These are phyloP conservation scores for Cordyceps militaris DNA, from an alignment of 2,329 filamentous ascomycete genomes.

Conservation along the genomic window DNA sequence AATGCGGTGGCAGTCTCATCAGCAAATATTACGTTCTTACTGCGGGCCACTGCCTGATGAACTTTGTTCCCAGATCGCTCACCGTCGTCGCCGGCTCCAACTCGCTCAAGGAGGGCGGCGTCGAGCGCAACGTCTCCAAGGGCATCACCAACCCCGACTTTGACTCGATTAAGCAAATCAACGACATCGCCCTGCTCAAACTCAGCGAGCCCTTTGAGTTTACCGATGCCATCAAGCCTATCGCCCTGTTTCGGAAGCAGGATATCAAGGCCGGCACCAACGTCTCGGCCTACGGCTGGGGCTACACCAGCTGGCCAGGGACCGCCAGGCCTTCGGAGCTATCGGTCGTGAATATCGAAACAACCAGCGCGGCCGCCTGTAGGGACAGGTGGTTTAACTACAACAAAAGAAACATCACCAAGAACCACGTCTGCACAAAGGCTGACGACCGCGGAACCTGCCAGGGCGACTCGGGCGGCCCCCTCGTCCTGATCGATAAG, in stretches of 20 bases:
- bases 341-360: background rate
- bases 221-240: background rate
- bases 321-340: background rate
- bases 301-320: background rate
- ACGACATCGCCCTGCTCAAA: constrained; percentile 1
- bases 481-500: background rate
- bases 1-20: constrained; percentile 7
- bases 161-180: background rate
- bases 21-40: background rate
- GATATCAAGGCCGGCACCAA: constrained; percentile 4
- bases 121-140: background rate
- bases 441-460: background rate
- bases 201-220: background rate
- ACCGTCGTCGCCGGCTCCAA: constrained; percentile 2
- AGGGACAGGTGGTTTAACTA: background rate
- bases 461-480: constrained; percentile 6
- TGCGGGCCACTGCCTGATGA: background rate
- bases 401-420: background rate
- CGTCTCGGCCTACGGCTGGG: constrained; percentile 8
- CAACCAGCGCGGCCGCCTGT: background rate
- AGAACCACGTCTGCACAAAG: background rate
- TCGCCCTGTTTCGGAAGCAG: background rate
- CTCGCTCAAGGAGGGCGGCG: background rate
- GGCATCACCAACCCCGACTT: background rate
- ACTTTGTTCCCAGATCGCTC: background rate